phyloP scores from a whole-genome alignment of 805 yeast species.

The Starmerella asiatica region DNA sequence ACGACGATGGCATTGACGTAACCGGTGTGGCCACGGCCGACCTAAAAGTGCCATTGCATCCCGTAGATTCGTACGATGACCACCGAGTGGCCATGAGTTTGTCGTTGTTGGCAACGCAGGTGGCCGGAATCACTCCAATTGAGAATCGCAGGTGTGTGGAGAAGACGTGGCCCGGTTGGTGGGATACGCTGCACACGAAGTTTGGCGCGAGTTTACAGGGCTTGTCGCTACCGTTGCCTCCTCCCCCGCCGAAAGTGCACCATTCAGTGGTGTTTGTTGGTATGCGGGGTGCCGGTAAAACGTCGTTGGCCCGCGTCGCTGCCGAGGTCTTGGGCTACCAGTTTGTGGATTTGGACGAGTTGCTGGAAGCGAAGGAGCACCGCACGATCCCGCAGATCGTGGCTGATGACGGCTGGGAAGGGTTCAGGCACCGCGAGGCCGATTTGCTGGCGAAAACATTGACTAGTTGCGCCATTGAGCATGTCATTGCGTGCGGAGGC shows the following conservation, averaged over 20 bases:
- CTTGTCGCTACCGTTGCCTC: slow-evolving; percentile 31
- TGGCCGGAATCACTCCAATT: slow-evolving; percentile 48
- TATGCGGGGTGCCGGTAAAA: slow-evolving; percentile 96
- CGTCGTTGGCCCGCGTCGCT: slow-evolving; percentile 71
- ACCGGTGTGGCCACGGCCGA: slow-evolving; percentile 41
- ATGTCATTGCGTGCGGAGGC: slow-evolving; percentile 88
- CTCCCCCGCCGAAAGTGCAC: slow-evolving; percentile 16
- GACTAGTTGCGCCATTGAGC: slow-evolving; percentile 33
- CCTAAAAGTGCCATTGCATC: neutral
- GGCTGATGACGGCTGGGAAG: slow-evolving; percentile 73
- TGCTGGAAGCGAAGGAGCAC: slow-evolving; percentile 44
- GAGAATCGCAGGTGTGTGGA: slow-evolving; percentile 86
- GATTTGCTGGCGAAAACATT: slow-evolving; percentile 41
- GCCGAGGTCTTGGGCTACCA: slow-evolving; percentile 47
- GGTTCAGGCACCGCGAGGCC: slow-evolving; percentile 58
- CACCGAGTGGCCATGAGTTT: slow-evolving; percentile 98
- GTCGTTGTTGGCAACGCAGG: slow-evolving; percentile 70
- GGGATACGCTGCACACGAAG: slow-evolving; percentile 67
- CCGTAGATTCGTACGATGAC: slow-evolving; percentile 63
- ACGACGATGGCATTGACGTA: slow-evolving; percentile 84
- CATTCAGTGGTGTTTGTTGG: slow-evolving; percentile 72
- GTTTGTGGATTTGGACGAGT: slow-evolving; percentile 62
- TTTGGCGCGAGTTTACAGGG: slow-evolving; percentile 62
- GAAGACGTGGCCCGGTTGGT: slow-evolving; percentile 99
- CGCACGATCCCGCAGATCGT: slow-evolving; percentile 33